These are phyloP conservation scores for Microstegium vimineum DNA, from an alignment of 176 grass and related monocot species.

Conservation along the genomic window DNA sequence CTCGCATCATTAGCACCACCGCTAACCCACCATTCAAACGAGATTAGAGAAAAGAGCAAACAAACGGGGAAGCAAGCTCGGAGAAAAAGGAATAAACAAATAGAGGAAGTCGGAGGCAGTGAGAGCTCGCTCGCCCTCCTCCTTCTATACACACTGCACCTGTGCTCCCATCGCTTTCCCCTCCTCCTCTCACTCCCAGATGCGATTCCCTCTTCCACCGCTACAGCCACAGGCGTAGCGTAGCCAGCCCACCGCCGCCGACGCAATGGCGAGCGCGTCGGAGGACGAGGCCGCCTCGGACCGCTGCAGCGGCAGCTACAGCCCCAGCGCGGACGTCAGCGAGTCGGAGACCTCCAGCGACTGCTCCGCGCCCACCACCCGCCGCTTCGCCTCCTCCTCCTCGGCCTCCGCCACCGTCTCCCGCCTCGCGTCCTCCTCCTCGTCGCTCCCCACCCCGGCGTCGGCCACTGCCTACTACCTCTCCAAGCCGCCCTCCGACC, in stretches of 20 bases:
- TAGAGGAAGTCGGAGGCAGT: constrained; percentile 8
- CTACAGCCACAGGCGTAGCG: neutral
- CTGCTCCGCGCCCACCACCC: constrained; percentile 47
- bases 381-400: constrained; percentile 48
- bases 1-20: neutral
- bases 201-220: constrained; percentile 28
- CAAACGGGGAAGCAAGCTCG: neutral
- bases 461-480: constrained; percentile 44
- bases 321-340: constrained; percentile 91
- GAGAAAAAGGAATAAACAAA: neutral
- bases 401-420: constrained; percentile 56
- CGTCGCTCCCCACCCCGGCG: constrained; percentile 25
- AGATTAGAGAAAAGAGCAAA: neutral
- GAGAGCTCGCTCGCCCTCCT: neutral
- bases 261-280: constrained; percentile 73
- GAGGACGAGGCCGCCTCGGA: constrained; percentile 76
- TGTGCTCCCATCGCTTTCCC: neutral
- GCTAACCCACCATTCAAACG: neutral
- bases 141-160: neutral
- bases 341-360: constrained; percentile 91
- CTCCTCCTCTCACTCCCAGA: constrained; percentile 1
- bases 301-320: constrained; percentile 78
- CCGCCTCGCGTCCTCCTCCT: constrained; percentile 55
- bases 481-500: constrained; percentile 48
- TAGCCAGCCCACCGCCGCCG: neutral